Evolutionary conservation across 352 stramenopile genomes (phyloP).

Genomic region (Pythium apleroticum): DNA sequence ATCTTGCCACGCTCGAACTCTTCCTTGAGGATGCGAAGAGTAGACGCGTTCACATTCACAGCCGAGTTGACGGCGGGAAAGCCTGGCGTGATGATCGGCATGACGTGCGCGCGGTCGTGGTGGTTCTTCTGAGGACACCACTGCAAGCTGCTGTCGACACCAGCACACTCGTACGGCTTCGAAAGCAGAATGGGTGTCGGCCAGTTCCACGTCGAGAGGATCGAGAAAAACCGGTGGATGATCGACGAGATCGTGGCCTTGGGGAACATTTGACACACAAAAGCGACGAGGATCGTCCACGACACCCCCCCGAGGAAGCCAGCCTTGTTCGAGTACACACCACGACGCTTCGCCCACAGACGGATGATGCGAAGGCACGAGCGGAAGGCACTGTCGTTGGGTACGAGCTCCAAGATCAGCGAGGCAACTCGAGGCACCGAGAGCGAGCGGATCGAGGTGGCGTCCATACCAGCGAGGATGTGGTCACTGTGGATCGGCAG

Average conservation of each 20-base stretch:
- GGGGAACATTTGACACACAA: constrained; percentile 87
- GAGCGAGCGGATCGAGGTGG: constrained; percentile 69
- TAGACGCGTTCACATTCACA: constrained; percentile 82
- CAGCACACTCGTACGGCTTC: constrained; percentile 49
- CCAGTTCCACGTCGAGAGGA: constrained; percentile 80
- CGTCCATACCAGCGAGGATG: constrained; percentile 75
- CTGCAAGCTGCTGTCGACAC: constrained; percentile 40
- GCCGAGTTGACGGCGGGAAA: constrained; percentile 84
- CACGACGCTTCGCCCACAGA: constrained; percentile 69
- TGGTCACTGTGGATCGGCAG: constrained; percentile 74
- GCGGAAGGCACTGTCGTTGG: constrained; percentile 68
- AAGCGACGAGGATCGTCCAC: constrained; percentile 84
- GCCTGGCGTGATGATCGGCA: constrained; percentile 87
- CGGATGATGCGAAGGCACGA: constrained; percentile 74
- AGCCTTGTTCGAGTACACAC: constrained; percentile 84
- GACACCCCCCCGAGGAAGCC: constrained; percentile 82
- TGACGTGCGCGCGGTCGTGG: constrained; percentile 77
- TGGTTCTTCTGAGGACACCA: constrained; percentile 77
- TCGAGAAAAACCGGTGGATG: constrained; percentile 79
- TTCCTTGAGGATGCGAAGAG: constrained; percentile 66
- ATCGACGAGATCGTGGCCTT: constrained; percentile 68
- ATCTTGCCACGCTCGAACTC: constrained; percentile 72
- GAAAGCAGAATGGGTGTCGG: constrained; percentile 76
- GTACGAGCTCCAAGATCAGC: constrained; percentile 79
- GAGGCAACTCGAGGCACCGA: constrained; percentile 77